phyloP scores from a whole-genome alignment of 139 green algal genomes.

The Chlorella sp. region DNA sequence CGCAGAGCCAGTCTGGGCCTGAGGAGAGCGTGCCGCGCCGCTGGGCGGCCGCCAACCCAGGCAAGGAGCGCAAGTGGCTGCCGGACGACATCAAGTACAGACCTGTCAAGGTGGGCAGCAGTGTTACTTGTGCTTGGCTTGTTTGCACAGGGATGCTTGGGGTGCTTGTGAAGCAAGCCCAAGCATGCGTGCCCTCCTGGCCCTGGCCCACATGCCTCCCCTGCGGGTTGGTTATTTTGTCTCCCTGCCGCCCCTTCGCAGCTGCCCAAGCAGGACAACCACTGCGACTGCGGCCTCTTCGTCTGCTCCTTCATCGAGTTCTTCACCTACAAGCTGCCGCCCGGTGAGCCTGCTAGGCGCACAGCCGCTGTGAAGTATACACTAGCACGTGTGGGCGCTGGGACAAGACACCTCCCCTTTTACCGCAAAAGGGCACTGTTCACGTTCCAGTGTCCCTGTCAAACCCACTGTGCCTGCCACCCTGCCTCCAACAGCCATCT shows the following conservation, averaged over 20 bases:
- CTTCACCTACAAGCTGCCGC: constrained; percentile 66
- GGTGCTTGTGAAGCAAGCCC: too few relatives aligned
- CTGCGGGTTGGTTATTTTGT: too few relatives aligned
- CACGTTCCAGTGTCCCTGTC: too few relatives aligned
- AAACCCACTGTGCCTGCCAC: background rate
- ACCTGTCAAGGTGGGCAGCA: background rate
- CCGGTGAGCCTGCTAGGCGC: too few relatives aligned
- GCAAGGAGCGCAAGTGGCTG: background rate
- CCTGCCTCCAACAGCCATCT: background rate
- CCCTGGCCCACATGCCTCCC: too few relatives aligned
- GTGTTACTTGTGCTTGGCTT: too few relatives aligned
- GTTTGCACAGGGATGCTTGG: too few relatives aligned
- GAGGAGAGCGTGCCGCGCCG: constrained; percentile 20
- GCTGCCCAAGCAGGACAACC: constrained; percentile 86
- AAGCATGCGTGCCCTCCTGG: too few relatives aligned
- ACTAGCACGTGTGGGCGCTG: too few relatives aligned
- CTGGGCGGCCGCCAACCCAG: constrained; percentile 45
- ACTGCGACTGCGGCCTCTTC: constrained; percentile 95
- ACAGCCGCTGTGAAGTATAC: too few relatives aligned
- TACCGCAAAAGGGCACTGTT: too few relatives aligned
- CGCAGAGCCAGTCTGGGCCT: background rate
- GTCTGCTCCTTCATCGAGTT: constrained; percentile 87
- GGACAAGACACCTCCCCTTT: too few relatives aligned
- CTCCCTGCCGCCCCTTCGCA: background rate
- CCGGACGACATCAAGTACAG: constrained; percentile 15